Percentiles rank a stretch among this genome's conserved stretches.
phyloP scores from a whole-genome alignment of 2,329 filamentous ascomycete genomes.

The Cercospora zeae-maydis region DNA sequence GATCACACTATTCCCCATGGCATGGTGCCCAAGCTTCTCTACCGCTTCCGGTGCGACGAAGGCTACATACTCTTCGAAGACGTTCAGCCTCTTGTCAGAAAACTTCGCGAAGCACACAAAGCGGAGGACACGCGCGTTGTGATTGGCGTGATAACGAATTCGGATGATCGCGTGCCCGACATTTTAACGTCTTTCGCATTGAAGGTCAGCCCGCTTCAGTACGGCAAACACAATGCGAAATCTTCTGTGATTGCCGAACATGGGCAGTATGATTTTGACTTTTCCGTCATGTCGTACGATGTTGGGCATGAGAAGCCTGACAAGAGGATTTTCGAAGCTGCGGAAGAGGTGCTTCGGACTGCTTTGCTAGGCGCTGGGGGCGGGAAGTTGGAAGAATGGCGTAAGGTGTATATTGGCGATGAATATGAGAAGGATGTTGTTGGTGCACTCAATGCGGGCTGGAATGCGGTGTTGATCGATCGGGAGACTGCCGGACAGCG shows the following conservation, averaged over 20 bases:
- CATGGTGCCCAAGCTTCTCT: slow-evolving; percentile 50
- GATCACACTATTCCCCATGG: slow-evolving; percentile 41
- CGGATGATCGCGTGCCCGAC: slow-evolving; percentile 56
- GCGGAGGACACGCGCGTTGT: slow-evolving; percentile 33
- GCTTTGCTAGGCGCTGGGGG: slow-evolving; percentile 35
- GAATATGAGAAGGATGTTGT: slow-evolving; percentile 51
- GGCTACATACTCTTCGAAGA: slow-evolving; percentile 52
- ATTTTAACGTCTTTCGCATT: slow-evolving; percentile 56
- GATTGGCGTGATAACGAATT: slow-evolving; percentile 61
- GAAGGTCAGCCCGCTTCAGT: slow-evolving; percentile 41
- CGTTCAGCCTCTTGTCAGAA: slow-evolving; percentile 46
- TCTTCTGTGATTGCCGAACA: slow-evolving; percentile 22
- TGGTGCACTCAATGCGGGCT: slow-evolving; percentile 48
- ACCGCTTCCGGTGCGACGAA: slow-evolving; percentile 52
- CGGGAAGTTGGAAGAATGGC: slow-evolving; percentile 25
- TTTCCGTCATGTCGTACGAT: slow-evolving; percentile 62
- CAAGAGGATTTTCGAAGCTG: slow-evolving; percentile 54
- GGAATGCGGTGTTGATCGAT: slow-evolving; percentile 46
- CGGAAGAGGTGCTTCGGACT: slow-evolving; percentile 44
- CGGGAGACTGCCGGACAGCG: slow-evolving; percentile 28
- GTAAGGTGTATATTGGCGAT: slow-evolving; percentile 55
- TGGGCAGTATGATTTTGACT: slow-evolving; percentile 47
- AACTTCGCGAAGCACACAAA: slow-evolving; percentile 35
- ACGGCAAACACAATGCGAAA: slow-evolving; percentile 38
- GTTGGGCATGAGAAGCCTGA: slow-evolving; percentile 60